Evolutionary conservation across 2,329 filamentous ascomycete genomes (phyloP), one percentile per base, ranked within the genome.

Genomic region (Colletotrichum paranaense): DNA sequence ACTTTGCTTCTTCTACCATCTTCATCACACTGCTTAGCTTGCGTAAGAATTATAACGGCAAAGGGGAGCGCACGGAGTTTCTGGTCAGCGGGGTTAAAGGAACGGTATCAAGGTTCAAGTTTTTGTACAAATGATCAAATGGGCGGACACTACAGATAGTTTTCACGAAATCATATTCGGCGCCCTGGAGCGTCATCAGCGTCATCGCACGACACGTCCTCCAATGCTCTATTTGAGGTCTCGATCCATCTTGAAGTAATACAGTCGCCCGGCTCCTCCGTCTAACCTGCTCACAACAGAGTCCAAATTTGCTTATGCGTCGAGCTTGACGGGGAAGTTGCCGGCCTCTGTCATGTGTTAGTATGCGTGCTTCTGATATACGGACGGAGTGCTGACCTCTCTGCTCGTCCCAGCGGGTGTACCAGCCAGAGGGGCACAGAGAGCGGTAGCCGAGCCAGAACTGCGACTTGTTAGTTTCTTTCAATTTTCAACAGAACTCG

Each of bases 401-500:
- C 90, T 98, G 97, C 82, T 97, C 94, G 83, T 99, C 96, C 97
- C 97, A 99, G 87, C 97, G 92, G 86, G 92, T 87, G 83, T 93
- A 93, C 97, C 97, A 99, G 82, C 92, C 91, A 85, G 94, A 97
- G 80, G 97, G 97, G 93, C 97, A 99, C 78, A 99, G 92, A 78
- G 97, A 98, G 85, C 94, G 93, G 90, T 98, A 99, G 80, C 97
- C 95, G 81, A 97, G 91, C 90, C 92, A 95, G 91, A 99, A 99
- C 96, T 99, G 79, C 62, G 58, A 32, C 35, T 68, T 65, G 76
- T 81, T 66, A 81, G 74, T 62, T 70, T 76, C 76, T 56, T 75
- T 38, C 5, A 16, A 14, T 32, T 19, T 19, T 55, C 22, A 58
- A 58, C 58, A n/a, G 11, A 32, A 5, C 53, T 42, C 62, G 58